Evolutionary conservation across 1,284 basidiomycete genomes (phyloP).

Genomic region (Pseudomicrostroma phylloplanum): DNA sequence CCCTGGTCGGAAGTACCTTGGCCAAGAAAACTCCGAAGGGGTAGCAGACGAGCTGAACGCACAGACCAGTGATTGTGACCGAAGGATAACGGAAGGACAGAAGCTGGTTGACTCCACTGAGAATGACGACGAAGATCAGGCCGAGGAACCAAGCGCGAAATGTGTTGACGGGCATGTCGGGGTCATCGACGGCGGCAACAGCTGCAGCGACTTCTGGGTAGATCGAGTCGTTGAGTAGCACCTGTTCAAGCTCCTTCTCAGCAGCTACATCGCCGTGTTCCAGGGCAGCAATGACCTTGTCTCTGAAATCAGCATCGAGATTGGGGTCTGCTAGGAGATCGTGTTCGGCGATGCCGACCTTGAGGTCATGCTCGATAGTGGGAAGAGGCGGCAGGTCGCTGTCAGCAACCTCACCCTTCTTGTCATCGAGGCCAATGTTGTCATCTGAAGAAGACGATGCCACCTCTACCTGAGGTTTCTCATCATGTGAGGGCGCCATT

Average conservation of each 20-base stretch:
- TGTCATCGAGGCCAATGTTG: background rate
- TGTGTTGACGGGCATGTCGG: conserved; percentile 35
- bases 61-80: conserved; percentile 29
- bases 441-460: conserved; percentile 1
- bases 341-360: conserved; percentile 1
- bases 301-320: conserved; percentile 15
- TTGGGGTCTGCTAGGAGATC: conserved; percentile 20
- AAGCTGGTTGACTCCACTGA: conserved; percentile 38
- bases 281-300: conserved; percentile 19
- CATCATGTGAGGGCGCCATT: conserved; percentile 1
- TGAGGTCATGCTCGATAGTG: conserved; percentile 9
- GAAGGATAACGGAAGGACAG: conserved; percentile 38
- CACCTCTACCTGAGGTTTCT: background rate
- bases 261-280: conserved; percentile 18
- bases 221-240: conserved; percentile 37
- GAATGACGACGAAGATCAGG: conserved; percentile 25
- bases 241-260: conserved; percentile 17
- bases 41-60: conserved; percentile 33
- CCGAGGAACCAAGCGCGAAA: conserved; percentile 39
- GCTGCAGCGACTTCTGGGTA: conserved; percentile 43
- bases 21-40: conserved; percentile 31
- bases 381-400: conserved; percentile 6
- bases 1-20: conserved; percentile 25
- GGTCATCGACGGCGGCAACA: conserved; percentile 43
- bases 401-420: background rate